Percentiles rank a stretch among this genome's conserved stretches.
These are phyloP conservation scores for Aspergillus brasiliensis DNA, from an alignment of 2,329 filamentous ascomycete species.

Conservation along the genomic window DNA sequence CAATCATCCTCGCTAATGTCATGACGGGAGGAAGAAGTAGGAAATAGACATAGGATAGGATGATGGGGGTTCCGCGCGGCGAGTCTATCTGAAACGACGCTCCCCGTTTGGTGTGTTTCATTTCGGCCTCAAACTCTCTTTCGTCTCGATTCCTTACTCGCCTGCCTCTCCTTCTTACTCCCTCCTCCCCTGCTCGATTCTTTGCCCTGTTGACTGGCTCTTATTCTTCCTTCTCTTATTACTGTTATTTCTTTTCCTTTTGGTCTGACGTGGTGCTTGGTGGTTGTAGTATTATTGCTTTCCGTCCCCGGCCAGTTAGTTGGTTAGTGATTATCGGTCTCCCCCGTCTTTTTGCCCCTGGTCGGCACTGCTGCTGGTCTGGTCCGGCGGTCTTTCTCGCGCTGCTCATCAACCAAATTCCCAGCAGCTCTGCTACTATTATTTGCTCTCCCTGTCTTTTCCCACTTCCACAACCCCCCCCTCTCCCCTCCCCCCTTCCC, in stretches of 20 bases:
- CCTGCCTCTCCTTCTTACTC: not conserved
- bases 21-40: not conserved
- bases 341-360: not conserved
- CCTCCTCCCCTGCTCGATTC: not conserved
- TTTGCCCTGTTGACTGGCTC: conserved; percentile 11
- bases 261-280: not conserved
- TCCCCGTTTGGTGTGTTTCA: conserved; percentile 19
- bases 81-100: conserved; percentile 24
- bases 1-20: not conserved
- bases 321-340: not conserved
- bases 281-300: not conserved
- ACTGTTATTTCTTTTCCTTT: conserved; percentile 5
- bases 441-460: not conserved
- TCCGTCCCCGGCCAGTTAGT: not conserved
- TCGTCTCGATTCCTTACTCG: not conserved
- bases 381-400: not conserved
- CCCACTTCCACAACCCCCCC: not conserved
- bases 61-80: conserved; percentile 9
- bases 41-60: conserved; percentile 19
- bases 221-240: conserved; percentile 11
- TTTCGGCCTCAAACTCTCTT: conserved; percentile 14
- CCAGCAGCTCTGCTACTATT: not conserved
- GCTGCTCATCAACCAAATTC: not conserved
- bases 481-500: conserved; percentile 4
- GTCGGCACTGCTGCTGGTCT: not conserved